These are phyloP conservation scores for Ganoderma meredithae DNA, from an alignment of 1,284 basidiomycete species.

Conservation along the genomic window DNA sequence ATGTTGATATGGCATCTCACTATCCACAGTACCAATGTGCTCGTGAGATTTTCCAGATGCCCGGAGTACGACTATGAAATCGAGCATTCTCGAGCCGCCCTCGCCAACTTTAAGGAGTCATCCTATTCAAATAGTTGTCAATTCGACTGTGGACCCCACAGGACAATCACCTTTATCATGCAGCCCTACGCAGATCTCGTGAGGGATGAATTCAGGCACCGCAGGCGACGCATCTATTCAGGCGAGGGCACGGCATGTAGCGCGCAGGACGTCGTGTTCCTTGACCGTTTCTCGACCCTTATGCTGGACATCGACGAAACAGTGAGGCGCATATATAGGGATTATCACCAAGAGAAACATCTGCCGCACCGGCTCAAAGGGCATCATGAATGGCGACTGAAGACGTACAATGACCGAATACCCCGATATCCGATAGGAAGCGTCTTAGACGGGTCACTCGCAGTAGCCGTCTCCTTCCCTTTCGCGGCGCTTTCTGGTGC, in stretches of 20 bases:
- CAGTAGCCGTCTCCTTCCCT: not conserved
- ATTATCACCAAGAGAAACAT: not conserved
- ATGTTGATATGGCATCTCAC: not conserved
- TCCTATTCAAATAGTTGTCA: no score
- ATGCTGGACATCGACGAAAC: not conserved
- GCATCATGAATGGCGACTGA: not conserved
- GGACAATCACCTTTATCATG: not conserved
- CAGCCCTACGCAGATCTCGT: not conserved
- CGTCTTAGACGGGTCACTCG: not conserved
- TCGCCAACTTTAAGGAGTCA: no score
- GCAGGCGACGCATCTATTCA: not conserved
- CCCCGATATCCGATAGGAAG: not conserved
- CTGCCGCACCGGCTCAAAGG: not conserved
- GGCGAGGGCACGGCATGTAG: not conserved
- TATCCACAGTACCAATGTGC: not conserved
- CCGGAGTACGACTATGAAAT: not conserved
- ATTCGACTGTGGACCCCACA: no score
- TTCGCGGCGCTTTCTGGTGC: not conserved
- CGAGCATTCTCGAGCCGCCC: no score
- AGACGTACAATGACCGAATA: not conserved
- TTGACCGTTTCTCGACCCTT: not conserved
- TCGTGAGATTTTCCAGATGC: not conserved
- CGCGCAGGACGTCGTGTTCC: not conserved
- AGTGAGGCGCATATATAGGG: not conserved
- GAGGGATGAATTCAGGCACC: not conserved